Evolutionary conservation across 495 filamentous ascomycete species (phyloP), one percentile per base, ranked within the genome.

Genomic region (Tuber borchii): DNA sequence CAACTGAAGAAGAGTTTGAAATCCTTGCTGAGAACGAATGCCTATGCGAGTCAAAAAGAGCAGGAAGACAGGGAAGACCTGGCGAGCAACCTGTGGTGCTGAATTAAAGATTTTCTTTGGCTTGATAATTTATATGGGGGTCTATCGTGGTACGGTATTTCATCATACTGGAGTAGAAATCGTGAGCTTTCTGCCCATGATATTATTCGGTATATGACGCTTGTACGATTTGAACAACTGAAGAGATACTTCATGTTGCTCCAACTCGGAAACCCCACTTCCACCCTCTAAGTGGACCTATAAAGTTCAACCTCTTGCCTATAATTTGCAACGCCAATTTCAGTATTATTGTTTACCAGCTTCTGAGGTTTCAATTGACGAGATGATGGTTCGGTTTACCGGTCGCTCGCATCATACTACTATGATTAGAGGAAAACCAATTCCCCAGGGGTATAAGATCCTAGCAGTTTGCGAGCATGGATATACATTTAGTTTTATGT

Each of bases 401-500:
- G n/a, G 75, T 2, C 56, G 56, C 2, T 76, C 70, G 20, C 26
- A 34, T 10, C 51, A 51, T 34, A 73, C 34, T 2, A 37, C 37
- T 0, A 16, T 19, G 14, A 45, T 56, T 56, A 12, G n/a, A 40
- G 0, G 22, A 1, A 70, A 73, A 56, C 42, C 42, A 8, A 70
- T 73, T 72, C 37, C 39, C 1, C 5, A 56, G 48, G 68, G 71
- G 0, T 79, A 74, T 34, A 72, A 79, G 43, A 74, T 79, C 16
- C 40, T 68, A 31, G 40, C 77, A 37, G 7, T 79, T 39, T 76
- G 70, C 42, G 14, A 71, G 42, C 42, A 44, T 20, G 68, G 74
- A 16, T 79, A 76, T 45, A 76, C 48, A 1, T 76, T 70, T 68
- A 48, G 69, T 4, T 78, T 78, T 19, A 61, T 75, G 39, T 78